Evolutionary conservation across 2,329 filamentous ascomycete genomes (phyloP).

Genomic region (Daldinia sp.): DNA sequence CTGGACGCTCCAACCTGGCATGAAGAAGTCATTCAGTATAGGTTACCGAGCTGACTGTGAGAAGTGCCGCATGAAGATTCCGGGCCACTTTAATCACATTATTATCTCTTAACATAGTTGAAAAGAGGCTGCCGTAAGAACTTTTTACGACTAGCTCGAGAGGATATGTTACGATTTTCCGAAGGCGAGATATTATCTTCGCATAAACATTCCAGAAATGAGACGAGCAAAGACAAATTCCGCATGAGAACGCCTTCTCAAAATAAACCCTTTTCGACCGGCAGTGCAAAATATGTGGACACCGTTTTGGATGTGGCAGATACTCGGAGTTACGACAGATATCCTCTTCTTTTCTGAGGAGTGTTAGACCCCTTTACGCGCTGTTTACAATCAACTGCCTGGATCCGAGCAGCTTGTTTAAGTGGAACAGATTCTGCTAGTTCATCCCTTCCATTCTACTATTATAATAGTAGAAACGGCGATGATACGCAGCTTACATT

Average conservation of each 20-base stretch:
- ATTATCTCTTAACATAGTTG: conserved; percentile 67
- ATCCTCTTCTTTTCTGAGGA: background rate
- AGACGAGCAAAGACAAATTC: background rate
- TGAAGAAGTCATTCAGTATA: conserved; percentile 81
- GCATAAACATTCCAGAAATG: background rate
- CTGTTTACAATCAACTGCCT: background rate
- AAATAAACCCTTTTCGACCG: background rate
- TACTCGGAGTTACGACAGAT: background rate
- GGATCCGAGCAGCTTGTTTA: background rate
- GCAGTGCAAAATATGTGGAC: background rate
- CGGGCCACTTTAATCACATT: conserved; percentile 85
- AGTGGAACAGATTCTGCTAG: background rate
- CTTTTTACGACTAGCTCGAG: conserved; percentile 22
- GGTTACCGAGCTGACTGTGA: conserved; percentile 83
- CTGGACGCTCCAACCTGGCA: conserved; percentile 71
- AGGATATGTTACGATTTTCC: conserved; percentile 7
- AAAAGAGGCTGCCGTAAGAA: background rate
- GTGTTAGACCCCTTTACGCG: background rate
- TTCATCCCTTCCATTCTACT: background rate
- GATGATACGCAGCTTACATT: background rate
- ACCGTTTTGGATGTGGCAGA: background rate
- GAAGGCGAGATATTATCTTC: conserved; percentile 1
- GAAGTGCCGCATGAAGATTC: conserved; percentile 79
- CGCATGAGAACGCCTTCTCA: background rate
- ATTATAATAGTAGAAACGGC: conserved; percentile 3